These are phyloP conservation scores for Scheffersomyces coipomensis DNA, from an alignment of 805 yeast species.

Conservation along the genomic window DNA sequence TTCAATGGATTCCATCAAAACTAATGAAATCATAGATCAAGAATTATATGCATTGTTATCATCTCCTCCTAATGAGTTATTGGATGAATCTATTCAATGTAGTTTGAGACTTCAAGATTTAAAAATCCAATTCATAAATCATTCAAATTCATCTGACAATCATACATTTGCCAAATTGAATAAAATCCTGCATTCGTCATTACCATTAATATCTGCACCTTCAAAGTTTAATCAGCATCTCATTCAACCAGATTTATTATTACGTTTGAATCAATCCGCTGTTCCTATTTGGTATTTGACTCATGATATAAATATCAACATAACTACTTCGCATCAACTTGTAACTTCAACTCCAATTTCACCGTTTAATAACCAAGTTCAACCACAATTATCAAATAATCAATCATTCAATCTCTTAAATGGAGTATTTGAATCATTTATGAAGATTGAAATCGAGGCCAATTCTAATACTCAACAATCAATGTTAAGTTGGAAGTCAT, in stretches of 20 bases:
- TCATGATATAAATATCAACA: constrained; percentile 14
- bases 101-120: constrained; percentile 6
- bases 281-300: constrained; percentile 19
- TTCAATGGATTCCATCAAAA: constrained; percentile 16
- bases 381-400: constrained; percentile 1
- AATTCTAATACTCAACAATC: constrained; percentile 1
- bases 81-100: constrained; percentile 1
- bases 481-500: constrained; percentile 28
- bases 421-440: constrained; percentile 23
- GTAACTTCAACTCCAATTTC: constrained; percentile 15
- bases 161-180: constrained; percentile 9
- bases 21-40: constrained; percentile 25
- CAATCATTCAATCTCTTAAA: constrained; percentile 13
- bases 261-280: constrained; percentile 6
- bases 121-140: constrained; percentile 7
- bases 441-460: constrained; percentile 16
- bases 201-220: neutral
- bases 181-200: neutral
- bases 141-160: constrained; percentile 1
- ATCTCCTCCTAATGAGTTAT: constrained; percentile 19
- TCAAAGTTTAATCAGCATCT: neutral
- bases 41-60: constrained; percentile 28
- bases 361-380: constrained; percentile 10
- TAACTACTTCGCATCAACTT: neutral
- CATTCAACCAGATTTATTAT: neutral